These are phyloP conservation scores for Podospora pseudoanserina DNA, from an alignment of 495 filamentous ascomycete species.

Conservation along the genomic window DNA sequence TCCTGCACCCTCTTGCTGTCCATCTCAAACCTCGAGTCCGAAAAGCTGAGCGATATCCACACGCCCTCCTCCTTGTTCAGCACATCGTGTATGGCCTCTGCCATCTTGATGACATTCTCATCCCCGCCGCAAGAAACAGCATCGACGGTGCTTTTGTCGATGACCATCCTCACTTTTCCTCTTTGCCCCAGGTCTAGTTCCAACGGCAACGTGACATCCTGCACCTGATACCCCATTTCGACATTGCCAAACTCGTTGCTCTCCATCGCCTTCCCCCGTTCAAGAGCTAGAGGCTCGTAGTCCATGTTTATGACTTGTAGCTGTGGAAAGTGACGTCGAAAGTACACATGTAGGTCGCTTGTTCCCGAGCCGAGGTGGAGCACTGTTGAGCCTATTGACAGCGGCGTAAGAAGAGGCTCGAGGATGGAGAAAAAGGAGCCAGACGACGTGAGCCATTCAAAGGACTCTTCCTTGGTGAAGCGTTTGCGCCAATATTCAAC, in stretches of 20 bases:
- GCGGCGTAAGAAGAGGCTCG: constrained; percentile 26
- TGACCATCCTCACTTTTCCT: constrained; percentile 29
- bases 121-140: constrained; percentile 38
- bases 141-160: constrained; percentile 45
- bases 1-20: constrained; percentile 15
- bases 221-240: constrained; percentile 33
- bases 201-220: constrained; percentile 34
- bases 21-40: constrained; percentile 31
- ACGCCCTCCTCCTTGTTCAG: constrained; percentile 28
- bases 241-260: constrained; percentile 33
- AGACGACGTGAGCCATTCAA: constrained; percentile 42
- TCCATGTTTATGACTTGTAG: constrained; percentile 40
- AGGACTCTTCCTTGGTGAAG: constrained; percentile 35
- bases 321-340: constrained; percentile 29
- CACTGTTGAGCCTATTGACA: constrained; percentile 20
- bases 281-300: constrained; percentile 41
- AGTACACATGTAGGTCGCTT: constrained; percentile 39
- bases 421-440: constrained; percentile 33
- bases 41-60: constrained; percentile 45
- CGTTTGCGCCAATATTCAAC: constrained; percentile 37
- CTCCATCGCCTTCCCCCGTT: constrained; percentile 34
- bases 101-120: constrained; percentile 31
- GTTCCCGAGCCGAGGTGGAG: constrained; percentile 43
- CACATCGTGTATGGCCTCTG: constrained; percentile 20
- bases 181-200: neutral